phyloP scores from a whole-genome alignment of 495 filamentous ascomycete genomes.

The Penicillium flavigenum region DNA sequence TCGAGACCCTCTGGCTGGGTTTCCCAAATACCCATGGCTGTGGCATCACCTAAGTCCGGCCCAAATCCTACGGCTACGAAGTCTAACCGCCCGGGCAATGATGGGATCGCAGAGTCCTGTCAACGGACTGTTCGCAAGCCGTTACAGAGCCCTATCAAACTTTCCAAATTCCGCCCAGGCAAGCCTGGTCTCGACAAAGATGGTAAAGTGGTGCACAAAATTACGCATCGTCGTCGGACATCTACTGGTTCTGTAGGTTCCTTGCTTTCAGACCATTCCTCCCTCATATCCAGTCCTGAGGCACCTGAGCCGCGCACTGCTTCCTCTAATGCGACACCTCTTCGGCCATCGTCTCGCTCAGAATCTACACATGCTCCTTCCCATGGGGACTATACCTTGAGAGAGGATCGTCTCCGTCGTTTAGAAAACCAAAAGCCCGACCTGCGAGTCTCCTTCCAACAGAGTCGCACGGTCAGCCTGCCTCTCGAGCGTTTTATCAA shows the following conservation, averaged over 20 bases:
- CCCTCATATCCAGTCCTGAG: slow-evolving; percentile 38
- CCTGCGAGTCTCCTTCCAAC: slow-evolving; percentile 25
- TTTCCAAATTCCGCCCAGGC: slow-evolving; percentile 32
- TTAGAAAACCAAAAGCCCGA: slow-evolving; percentile 32
- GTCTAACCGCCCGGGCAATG: background rate
- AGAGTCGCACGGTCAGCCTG: slow-evolving; percentile 40
- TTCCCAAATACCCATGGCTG: slow-evolving; percentile 7
- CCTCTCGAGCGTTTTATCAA: slow-evolving; percentile 50
- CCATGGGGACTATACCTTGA: slow-evolving; percentile 34
- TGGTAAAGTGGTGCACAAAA: slow-evolving; percentile 6
- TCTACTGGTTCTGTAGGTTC: slow-evolving; percentile 40
- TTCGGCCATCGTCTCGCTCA: slow-evolving; percentile 29
- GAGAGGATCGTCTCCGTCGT: slow-evolving; percentile 36
- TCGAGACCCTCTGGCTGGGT: background rate
- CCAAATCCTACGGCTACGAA: background rate
- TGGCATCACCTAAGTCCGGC: background rate
- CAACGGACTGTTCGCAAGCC: slow-evolving; percentile 26
- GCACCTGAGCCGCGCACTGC: slow-evolving; percentile 29
- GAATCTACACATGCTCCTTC: slow-evolving; percentile 21
- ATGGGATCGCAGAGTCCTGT: slow-evolving; percentile 4
- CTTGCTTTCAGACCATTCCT: slow-evolving; percentile 37
- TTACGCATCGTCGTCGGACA: slow-evolving; percentile 26
- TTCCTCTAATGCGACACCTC: slow-evolving; percentile 32
- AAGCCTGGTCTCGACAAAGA: slow-evolving; percentile 29
- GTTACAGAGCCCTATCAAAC: slow-evolving; percentile 45